Conservation (phyloP, 2,329 filamentous ascomycete species). For the Cercospora brassicicola region DNA sequence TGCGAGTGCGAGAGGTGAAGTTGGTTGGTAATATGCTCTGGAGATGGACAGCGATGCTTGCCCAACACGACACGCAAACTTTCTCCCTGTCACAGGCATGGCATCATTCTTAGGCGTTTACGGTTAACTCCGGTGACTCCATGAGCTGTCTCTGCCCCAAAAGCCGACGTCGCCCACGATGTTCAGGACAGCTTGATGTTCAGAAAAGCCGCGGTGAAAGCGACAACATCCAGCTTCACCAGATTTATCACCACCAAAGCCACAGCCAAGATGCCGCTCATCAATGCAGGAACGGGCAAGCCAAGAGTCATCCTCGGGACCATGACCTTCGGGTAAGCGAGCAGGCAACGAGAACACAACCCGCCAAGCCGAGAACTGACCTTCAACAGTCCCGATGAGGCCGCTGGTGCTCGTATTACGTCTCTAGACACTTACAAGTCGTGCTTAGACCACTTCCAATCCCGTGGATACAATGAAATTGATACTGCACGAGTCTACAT, state of each 20-base stretch:
- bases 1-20: not conserved
- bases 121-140: constrained; percentile 6
- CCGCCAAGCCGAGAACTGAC: constrained; percentile 1
- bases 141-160: not conserved
- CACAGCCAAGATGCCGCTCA: constrained; percentile 43
- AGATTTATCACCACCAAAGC: constrained; percentile 18
- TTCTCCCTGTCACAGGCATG: constrained; percentile 1
- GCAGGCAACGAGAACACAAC: not conserved
- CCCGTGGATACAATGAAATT: constrained; percentile 77
- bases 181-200: not conserved
- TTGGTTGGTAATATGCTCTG: not conserved
- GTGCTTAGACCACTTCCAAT: constrained; percentile 72
- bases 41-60: not conserved
- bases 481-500: constrained; percentile 80
- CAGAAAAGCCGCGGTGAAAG: no score
- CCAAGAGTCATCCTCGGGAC: constrained; percentile 70
- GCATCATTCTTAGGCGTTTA: constrained; percentile 14
- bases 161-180: constrained; percentile 2
- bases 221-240: not conserved
- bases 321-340: constrained; percentile 55
- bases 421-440: constrained; percentile 67
- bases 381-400: constrained; percentile 54
- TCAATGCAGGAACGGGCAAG: constrained; percentile 49
- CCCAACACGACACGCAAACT: not conserved
- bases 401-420: constrained; percentile 70